These are phyloP conservation scores for Myriosclerotinia duriaeana DNA, from an alignment of 2,329 filamentous ascomycete genomes.

Conservation along the genomic window DNA sequence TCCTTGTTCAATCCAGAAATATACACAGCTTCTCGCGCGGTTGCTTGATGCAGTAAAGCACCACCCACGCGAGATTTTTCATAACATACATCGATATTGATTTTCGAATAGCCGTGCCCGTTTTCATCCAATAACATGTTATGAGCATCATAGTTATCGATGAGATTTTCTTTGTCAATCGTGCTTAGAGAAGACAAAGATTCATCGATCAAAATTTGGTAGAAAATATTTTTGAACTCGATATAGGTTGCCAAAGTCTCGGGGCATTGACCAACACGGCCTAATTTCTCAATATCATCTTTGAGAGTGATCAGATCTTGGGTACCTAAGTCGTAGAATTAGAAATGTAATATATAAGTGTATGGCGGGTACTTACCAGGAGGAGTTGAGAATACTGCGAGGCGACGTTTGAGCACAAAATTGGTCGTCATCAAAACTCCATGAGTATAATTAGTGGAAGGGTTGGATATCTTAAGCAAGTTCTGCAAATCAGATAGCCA, in stretches of 20 bases:
- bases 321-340: constrained; percentile 6
- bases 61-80: background rate
- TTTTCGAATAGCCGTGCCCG: constrained; percentile 7
- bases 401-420: constrained; percentile 56
- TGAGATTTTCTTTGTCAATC: background rate
- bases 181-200: background rate
- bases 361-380: constrained; percentile 43
- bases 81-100: background rate
- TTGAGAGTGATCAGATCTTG: constrained; percentile 15
- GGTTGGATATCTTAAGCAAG: constrained; percentile 33
- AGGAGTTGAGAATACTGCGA: constrained; percentile 48
- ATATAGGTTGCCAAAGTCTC: constrained; percentile 40
- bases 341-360: background rate
- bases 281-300: constrained; percentile 2
- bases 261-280: background rate
- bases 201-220: constrained; percentile 19
- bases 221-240: constrained; percentile 40
- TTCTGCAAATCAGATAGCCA: constrained; percentile 48
- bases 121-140: constrained; percentile 4
- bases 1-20: constrained; percentile 22
- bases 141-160: background rate
- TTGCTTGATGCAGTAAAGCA: constrained; percentile 23
- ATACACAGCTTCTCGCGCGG: constrained; percentile 25
- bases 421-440: constrained; percentile 57
- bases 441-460: constrained; percentile 55